phyloP scores from a whole-genome alignment of 192 early-diverging fungal species.

The Rhizophagus sp. region DNA sequence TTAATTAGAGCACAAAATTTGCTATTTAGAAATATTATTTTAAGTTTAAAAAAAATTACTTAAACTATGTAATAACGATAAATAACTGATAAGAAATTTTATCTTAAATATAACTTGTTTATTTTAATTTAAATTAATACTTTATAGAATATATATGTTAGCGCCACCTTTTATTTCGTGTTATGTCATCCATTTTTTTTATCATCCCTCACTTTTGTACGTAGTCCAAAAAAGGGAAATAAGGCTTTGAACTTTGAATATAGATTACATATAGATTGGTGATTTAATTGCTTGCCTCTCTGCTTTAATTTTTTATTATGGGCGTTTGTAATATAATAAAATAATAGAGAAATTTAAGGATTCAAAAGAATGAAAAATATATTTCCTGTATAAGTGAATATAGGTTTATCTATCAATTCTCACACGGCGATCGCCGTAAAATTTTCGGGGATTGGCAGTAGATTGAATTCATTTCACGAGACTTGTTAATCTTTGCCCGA shows the following conservation, averaged over 20 bases:
- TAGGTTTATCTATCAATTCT: too few relatives aligned
- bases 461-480: too few relatives aligned
- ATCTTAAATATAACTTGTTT: not conserved
- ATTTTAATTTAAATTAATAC: not conserved
- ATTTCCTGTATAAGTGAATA: too few relatives aligned
- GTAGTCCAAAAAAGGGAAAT: not conserved
- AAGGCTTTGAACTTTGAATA: not conserved
- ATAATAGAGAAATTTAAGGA: not conserved
- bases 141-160: not conserved
- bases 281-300: not conserved
- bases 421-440: too few relatives aligned
- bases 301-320: not conserved
- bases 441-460: too few relatives aligned
- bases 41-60: not conserved
- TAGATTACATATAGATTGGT: not conserved
- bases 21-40: not conserved
- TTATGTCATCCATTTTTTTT: not conserved
- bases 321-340: constrained; percentile 9
- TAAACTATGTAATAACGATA: not conserved
- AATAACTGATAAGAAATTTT: not conserved
- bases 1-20: not conserved
- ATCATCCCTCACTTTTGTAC: not conserved
- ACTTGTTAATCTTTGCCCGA: too few relatives aligned
- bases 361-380: too few relatives aligned
- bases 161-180: not conserved